Base-by-base conservation (phyloP, 805 yeast species). In the Candida vaughaniae region DNA sequence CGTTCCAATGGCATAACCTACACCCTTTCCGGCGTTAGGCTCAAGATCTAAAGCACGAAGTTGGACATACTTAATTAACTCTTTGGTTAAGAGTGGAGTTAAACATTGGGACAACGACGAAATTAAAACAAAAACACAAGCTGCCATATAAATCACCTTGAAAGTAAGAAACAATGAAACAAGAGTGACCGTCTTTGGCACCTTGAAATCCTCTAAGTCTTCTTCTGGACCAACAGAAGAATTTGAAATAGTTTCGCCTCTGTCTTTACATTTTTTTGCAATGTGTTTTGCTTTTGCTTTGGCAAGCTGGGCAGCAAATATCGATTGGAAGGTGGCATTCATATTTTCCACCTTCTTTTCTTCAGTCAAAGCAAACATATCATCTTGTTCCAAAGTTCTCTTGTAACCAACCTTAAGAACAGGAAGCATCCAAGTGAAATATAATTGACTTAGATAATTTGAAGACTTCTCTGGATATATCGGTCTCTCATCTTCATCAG, bases 371-470 rank as follows among this genome's bases (percentile, higher is more conserved):
- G 39, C 45, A 46, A 44, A 84, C 46, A 84, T 53, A 58, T 85
- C 93, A 32, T 75, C 71, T 2, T 83, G 78, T 29, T 74, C 75
- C 30, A 85, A 59, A 0, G 90, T 82, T 51, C 93, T 69, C 55
- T 78, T 81, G 56, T 85, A 85, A 5, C 95, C 93, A 6, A 75
- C 73, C 11, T 58, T 61, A 66, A 85, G 59, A 27, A 85, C 48
- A 0, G 89, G 89, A 17, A 60, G 49, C 31, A 85, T 58, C 90
- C 91, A 85, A 77, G 81, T 71, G 54, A 83, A 78, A 48, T 79
- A 74, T 0, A 68, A 31, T 46, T 60, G 60, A 10, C 71, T 66
- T 8, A 78, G 5, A 19, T 57, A 27, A 36, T 71, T 71, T 11
- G 71, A 64, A 6, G 23, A 38, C 20, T 57, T 58, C 35, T 55